Conservation (phyloP, 306 rosid species). For the Adenanthera pavonina region DNA sequence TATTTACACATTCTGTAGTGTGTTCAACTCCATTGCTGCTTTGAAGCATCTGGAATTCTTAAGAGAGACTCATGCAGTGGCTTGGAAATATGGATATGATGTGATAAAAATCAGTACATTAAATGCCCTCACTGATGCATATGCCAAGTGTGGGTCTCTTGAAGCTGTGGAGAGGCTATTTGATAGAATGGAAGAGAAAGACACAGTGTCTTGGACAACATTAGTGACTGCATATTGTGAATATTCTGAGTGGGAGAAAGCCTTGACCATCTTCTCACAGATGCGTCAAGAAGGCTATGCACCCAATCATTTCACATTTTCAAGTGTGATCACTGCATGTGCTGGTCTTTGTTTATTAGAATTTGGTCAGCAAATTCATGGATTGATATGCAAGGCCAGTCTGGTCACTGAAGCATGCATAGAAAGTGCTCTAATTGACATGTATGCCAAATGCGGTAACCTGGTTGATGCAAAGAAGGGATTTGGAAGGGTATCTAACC, state of each 20-base stretch:
- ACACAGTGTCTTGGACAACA: constrained; percentile 81
- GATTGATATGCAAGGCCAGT: constrained; percentile 63
- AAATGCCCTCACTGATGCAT: constrained; percentile 73
- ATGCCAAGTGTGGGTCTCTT: constrained; percentile 62
- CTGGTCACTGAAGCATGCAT: constrained; percentile 59
- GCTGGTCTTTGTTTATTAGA: constrained; percentile 70
- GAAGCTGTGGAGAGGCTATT: constrained; percentile 65
- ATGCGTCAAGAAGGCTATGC: constrained; percentile 60
- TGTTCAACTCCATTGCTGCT: constrained; percentile 66
- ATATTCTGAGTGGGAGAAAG: constrained; percentile 67
- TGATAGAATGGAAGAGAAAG: constrained; percentile 67
- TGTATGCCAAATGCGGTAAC: constrained; percentile 74
- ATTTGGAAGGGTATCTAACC: constrained; percentile 59
- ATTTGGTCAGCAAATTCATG: constrained; percentile 70
- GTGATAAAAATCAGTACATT: constrained; percentile 44
- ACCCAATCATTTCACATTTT: constrained; percentile 75
- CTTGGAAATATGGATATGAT: constrained; percentile 59
- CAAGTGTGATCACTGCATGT: constrained; percentile 66
- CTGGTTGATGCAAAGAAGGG: constrained; percentile 53
- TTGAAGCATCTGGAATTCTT: constrained; percentile 46
- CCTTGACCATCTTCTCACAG: constrained; percentile 60
- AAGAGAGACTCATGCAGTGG: constrained; percentile 57
- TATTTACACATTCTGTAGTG: constrained; percentile 69
- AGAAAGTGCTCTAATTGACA: constrained; percentile 75
- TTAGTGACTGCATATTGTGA: constrained; percentile 68